These are phyloP conservation scores for Ceratocystis papillata DNA, from an alignment of 2,329 filamentous ascomycete genomes.

Conservation along the genomic window DNA sequence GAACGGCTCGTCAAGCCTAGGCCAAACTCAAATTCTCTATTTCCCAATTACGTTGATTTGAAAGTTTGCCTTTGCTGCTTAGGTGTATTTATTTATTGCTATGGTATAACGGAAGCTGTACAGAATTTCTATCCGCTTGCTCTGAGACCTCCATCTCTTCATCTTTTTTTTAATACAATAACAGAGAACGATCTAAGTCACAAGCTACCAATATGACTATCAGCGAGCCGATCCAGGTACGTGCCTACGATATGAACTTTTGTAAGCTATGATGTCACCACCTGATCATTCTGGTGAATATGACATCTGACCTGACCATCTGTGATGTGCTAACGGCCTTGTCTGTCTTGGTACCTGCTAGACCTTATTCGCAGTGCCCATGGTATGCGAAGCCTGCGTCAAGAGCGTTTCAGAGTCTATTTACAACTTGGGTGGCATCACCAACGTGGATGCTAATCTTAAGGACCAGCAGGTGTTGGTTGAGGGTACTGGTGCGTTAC, in stretches of 20 bases:
- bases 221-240: slow-evolving; percentile 28
- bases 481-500: slow-evolving; percentile 60
- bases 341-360: slow-evolving; percentile 32
- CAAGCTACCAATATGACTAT: slow-evolving; percentile 26
- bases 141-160: slow-evolving; percentile 9
- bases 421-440: slow-evolving; percentile 66
- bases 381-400: slow-evolving; percentile 83
- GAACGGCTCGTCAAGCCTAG: background rate
- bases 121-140: background rate
- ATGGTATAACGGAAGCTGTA: background rate
- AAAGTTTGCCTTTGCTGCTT: background rate
- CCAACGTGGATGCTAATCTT: slow-evolving; percentile 70
- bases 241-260: slow-evolving; percentile 14
- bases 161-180: background rate
- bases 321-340: background rate
- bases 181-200: background rate
- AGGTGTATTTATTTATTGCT: background rate
- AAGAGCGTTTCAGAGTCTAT: slow-evolving; percentile 73
- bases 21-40: background rate
- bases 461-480: slow-evolving; percentile 74
- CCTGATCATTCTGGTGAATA: background rate
- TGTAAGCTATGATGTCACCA: slow-evolving; percentile 15
- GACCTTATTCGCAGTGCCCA: slow-evolving; percentile 89
- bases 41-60: background rate
- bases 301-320: background rate